phyloP scores from a whole-genome alignment of 495 filamentous ascomycete species.

The Articulospora tetracladia region DNA sequence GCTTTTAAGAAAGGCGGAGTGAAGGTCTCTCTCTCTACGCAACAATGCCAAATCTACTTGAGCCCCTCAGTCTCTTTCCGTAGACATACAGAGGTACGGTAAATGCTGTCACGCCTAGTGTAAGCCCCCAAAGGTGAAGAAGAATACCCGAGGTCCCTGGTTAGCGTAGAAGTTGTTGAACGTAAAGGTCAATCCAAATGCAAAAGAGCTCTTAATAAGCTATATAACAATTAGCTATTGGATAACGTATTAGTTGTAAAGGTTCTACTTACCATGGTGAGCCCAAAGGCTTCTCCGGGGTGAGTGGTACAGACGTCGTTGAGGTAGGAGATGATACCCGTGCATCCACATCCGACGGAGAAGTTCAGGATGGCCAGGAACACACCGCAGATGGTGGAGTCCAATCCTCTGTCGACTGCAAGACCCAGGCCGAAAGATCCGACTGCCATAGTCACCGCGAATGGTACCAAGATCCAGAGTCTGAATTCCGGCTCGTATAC shows the following conservation, averaged over 20 bases:
- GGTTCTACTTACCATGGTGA: not conserved
- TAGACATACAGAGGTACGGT: not conserved
- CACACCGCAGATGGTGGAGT: not conserved
- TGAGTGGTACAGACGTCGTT: not conserved
- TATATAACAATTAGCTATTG: not conserved
- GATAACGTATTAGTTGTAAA: not conserved
- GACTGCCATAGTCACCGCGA: not conserved
- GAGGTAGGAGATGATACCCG: not conserved
- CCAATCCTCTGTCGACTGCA: not conserved
- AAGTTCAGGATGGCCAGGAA: not conserved
- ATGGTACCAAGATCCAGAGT: too few relatives aligned
- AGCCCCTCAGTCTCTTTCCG: not conserved
- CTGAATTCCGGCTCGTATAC: too few relatives aligned
- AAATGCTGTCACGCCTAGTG: not conserved
- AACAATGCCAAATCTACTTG: too few relatives aligned
- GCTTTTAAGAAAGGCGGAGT: too few relatives aligned
- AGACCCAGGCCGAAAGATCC: not conserved
- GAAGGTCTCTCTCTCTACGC: too few relatives aligned
- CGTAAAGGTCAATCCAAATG: too few relatives aligned
- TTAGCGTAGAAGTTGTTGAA: too few relatives aligned
- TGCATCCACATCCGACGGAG: constrained; percentile 1
- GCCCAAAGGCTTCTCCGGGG: not conserved
- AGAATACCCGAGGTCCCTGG: too few relatives aligned
- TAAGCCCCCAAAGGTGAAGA: not conserved
- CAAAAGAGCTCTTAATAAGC: not conserved